Percentiles rank a stretch among this genome's conserved stretches.
These are phyloP conservation scores for Dimargaris cristalligena DNA, from an alignment of 192 early-diverging fungal species.

Conservation along the genomic window DNA sequence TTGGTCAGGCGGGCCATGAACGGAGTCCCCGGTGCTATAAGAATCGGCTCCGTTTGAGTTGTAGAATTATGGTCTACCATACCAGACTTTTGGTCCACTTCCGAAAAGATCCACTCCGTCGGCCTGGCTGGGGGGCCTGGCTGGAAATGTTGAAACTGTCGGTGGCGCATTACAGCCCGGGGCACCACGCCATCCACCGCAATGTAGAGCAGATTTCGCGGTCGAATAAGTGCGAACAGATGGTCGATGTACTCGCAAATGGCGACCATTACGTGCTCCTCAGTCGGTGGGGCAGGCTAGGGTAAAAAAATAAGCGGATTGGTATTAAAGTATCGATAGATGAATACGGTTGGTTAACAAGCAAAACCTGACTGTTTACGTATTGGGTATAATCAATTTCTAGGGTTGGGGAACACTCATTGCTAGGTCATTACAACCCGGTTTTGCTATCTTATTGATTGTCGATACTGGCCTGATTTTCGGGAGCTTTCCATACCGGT, in stretches of 20 bases:
- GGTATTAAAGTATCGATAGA: no score
- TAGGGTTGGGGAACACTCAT: no score
- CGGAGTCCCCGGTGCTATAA: slow-evolving; percentile 94
- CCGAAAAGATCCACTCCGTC: slow-evolving; percentile 35
- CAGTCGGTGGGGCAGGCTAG: slow-evolving; percentile 52
- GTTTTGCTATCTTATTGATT: no score
- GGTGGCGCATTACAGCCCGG: slow-evolving; percentile 99
- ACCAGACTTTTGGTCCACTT: no score
- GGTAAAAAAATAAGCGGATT: no score
- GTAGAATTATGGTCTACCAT: no score
- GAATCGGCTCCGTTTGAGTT: slow-evolving; percentile 93
- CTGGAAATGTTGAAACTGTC: slow-evolving; percentile 91
- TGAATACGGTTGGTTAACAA: no score
- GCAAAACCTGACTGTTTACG: no score
- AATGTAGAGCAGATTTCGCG: slow-evolving; percentile 91
- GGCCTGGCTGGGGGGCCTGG: slow-evolving; percentile 74
- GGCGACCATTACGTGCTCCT: slow-evolving; percentile 90
- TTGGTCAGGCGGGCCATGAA: slow-evolving; percentile 87
- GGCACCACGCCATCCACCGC: slow-evolving; percentile 97
- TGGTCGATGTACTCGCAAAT: slow-evolving; percentile 95
- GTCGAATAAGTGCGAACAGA: slow-evolving; percentile 81
- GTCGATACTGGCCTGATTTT: no score
- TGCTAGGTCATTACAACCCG: no score
- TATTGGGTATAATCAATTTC: no score
- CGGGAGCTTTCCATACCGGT: no score